phyloP scores from a whole-genome alignment of 1,284 basidiomycete species.

The Trametes versicolor region DNA sequence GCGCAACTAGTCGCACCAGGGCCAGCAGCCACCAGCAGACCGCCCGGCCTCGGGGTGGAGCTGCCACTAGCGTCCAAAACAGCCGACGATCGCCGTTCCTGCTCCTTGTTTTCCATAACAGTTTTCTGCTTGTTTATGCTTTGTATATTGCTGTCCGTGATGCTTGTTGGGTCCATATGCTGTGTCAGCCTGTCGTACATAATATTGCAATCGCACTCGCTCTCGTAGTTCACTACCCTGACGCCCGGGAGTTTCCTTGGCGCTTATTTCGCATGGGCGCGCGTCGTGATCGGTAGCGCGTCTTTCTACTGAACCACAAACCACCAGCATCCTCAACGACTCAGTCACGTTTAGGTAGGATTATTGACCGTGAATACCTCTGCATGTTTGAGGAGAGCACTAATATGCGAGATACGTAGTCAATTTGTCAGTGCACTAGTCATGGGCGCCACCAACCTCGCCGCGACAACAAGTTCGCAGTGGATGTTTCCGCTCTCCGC shows the following conservation, averaged over 20 bases:
- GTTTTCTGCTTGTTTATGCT: neutral
- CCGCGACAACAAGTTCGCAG: slow-evolving; percentile 51
- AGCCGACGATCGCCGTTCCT: neutral
- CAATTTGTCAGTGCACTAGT: neutral
- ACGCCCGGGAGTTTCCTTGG: neutral
- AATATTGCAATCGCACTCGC: neutral
- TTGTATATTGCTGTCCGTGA: neutral
- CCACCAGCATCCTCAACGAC: no score
- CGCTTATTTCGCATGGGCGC: neutral
- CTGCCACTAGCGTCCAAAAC: no score
- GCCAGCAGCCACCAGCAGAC: neutral
- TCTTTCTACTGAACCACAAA: neutral
- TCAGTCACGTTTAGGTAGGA: no score
- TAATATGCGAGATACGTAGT: neutral
- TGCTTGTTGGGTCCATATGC: neutral
- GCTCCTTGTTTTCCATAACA: neutral
- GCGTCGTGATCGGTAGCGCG: neutral
- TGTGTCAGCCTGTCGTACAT: neutral
- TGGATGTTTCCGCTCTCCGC: slow-evolving; percentile 76
- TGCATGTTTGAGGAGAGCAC: neutral
- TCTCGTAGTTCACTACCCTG: no score
- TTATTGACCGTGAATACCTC: no score
- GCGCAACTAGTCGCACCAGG: neutral
- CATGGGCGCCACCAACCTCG: slow-evolving; percentile 31
- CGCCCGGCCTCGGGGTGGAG: neutral